Percentiles rank a stretch among this genome's conserved stretches.
Conservation (phyloP, 2,329 filamentous ascomycete genomes). For the Paraconiothyrium brasiliense region DNA sequence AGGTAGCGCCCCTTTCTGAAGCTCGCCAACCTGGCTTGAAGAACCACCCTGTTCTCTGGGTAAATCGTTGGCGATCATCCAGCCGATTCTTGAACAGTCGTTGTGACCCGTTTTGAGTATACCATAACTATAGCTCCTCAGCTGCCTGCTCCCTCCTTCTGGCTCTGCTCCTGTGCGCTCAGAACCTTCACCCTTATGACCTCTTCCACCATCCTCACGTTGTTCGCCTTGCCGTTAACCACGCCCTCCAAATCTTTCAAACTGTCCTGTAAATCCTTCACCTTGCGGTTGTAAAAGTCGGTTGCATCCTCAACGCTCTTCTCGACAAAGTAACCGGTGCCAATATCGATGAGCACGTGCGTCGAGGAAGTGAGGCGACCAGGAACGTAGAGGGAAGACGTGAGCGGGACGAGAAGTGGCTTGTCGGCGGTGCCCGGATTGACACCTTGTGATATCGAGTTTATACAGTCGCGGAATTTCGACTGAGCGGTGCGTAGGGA, state of each 20-base stretch:
- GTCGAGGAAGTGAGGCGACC: constrained; percentile 70
- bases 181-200: constrained; percentile 55
- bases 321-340: constrained; percentile 93
- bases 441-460: constrained; percentile 73
- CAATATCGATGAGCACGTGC: constrained; percentile 78
- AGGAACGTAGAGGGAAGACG: constrained; percentile 92
- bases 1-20: neutral
- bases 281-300: constrained; percentile 74
- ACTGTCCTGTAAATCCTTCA: constrained; percentile 71
- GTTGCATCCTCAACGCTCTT: constrained; percentile 74
- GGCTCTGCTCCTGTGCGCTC: constrained; percentile 40
- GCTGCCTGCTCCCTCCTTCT: constrained; percentile 35
- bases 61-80: neutral
- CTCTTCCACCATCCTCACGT: constrained; percentile 88
- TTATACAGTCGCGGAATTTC: constrained; percentile 91
- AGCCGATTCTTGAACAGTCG: neutral
- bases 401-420: constrained; percentile 87
- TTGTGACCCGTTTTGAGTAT: neutral
- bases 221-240: constrained; percentile 80
- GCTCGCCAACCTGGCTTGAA: neutral
- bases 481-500: constrained; percentile 89
- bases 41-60: neutral
- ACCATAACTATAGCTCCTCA: constrained; percentile 17
- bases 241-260: constrained; percentile 74
- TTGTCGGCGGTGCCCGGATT: constrained; percentile 56